A percentile compares a stretch with the other conserved stretches of the same genome.
phyloP scores from a whole-genome alignment of 192 early-diverging fungal species.

The Oehlia diaphana region DNA sequence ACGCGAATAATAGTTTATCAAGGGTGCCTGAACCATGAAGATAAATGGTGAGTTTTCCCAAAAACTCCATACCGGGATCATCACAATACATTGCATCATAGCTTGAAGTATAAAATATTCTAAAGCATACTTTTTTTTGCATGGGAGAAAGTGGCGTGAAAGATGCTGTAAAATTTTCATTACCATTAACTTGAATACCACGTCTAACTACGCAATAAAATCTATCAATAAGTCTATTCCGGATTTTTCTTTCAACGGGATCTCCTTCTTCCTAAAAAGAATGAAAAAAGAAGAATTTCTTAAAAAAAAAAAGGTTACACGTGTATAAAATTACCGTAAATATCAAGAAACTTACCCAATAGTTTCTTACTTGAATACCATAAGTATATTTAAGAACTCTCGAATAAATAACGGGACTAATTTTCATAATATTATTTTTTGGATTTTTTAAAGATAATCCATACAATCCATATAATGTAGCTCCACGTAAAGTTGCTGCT shows the following conservation, averaged over 20 bases:
- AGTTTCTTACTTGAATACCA: neutral
- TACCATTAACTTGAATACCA: neutral
- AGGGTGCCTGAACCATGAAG: neutral
- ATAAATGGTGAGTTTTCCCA: neutral
- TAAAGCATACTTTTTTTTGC: neutral
- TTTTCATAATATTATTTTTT: neutral
- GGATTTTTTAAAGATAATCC: neutral
- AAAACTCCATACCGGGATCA: neutral
- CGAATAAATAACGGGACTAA: neutral
- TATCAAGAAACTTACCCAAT: neutral
- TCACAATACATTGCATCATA: neutral
- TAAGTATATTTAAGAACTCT: neutral
- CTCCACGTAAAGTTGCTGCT: conserved; percentile 21
- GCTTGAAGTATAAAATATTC: neutral
- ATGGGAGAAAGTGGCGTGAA: neutral
- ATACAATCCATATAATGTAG: neutral
- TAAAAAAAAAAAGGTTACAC: too few species aligned
- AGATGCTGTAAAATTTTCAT: neutral
- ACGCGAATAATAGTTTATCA: neutral
- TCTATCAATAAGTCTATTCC: neutral
- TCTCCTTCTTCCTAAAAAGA: too few species aligned
- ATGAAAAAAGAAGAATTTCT: neutral
- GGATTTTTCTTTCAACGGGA: too few species aligned
- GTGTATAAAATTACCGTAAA: too few species aligned
- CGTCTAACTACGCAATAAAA: neutral